Base-by-base conservation (phyloP, 371 early-diverging fungal genomes). In the Zopfochytrium polystomum region DNA sequence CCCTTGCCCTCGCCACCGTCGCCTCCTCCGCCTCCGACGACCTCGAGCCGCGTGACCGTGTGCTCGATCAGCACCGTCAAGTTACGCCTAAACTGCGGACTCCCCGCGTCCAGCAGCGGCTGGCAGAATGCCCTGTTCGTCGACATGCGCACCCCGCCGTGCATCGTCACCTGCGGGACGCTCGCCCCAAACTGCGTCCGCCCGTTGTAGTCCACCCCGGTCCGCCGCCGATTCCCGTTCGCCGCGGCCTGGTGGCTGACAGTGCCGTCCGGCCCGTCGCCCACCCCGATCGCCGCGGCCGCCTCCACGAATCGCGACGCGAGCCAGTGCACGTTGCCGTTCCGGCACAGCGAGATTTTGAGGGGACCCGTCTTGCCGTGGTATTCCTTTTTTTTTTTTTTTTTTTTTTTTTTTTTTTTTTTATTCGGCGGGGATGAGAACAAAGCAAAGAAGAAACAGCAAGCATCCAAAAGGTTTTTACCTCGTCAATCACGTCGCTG, bases 181-280 rank as follows among this genome's bases (percentile, higher is more conserved):
- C 58, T 34, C 20, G 58, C 51, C 7, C 67, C 67, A n/a, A 18
- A 44, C 43, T 62, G 55, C 25, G 9, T 48, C 2, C 7, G 18
- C 18, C 67, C 67, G 47, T 67, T 67, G 60, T 62, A 62, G 47
- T 67, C 67, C 4, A 54, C 22, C 6, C 51, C 51, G n/a, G 5
- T 5, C 25, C 31, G 13, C 23, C 18, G 30, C 30, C 4, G 3
- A 5, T 25, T 9, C 4, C 5, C 7, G 9, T 26, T 7, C 11
- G 30, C 4, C 26, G 51, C 27, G 7, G 26, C 15, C 15, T 26
- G 11, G n/a, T n/a, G n/a, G 43, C 27, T 13, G 43, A 27, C 15
- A 2, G 23, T 6, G 11, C 49, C 46, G 18, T 48, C 31, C 9
- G 11, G 22, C 15, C 29, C 52, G 6, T 32, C n/a, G 26, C 63